Conservation (phyloP, 192 early-diverging fungal species). For the Phlyctochytrium bullatum region DNA sequence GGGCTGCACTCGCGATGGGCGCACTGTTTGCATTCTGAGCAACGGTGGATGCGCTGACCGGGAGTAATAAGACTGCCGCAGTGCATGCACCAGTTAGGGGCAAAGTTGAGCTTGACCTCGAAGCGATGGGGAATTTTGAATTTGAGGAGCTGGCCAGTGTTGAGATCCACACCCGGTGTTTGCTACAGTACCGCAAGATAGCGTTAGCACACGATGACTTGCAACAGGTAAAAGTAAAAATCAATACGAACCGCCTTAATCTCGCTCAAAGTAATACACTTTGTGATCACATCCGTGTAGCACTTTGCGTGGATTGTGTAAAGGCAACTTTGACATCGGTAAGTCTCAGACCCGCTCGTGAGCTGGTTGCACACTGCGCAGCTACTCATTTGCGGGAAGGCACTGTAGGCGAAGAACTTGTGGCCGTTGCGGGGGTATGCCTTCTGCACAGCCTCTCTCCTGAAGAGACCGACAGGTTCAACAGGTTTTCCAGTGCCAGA, state of each 20-base stretch:
- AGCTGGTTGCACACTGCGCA: conserved; percentile 73
- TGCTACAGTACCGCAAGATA: no score
- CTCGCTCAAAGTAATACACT: conserved; percentile 70
- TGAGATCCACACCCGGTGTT: conserved; percentile 61
- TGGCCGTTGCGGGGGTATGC: conserved; percentile 75
- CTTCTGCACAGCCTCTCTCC: conserved; percentile 53
- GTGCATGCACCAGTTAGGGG: conserved; percentile 88
- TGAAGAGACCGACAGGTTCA: conserved; percentile 24
- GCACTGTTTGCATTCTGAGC: conserved; percentile 42
- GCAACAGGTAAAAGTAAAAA: not conserved
- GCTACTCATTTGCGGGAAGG: conserved; percentile 89
- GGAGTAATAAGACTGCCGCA: conserved; percentile 76
- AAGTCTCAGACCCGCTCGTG: conserved; percentile 1
- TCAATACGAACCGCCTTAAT: conserved; percentile 13
- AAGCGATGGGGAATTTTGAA: conserved; percentile 97
- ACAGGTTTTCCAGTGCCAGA: not conserved
- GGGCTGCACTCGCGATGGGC: conserved; percentile 41
- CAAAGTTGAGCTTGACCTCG: conserved; percentile 48
- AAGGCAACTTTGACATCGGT: conserved; percentile 66
- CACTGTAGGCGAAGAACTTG: conserved; percentile 95
- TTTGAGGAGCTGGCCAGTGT: conserved; percentile 65
- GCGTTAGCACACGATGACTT: no score
- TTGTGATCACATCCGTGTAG: conserved; percentile 82
- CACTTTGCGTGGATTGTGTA: conserved; percentile 91
- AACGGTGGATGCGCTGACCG: conserved; percentile 38